Percentiles rank a stretch among this genome's conserved stretches.
phyloP scores from a whole-genome alignment of 148 eudicot genomes.

The Hydrangea macrophylla region DNA sequence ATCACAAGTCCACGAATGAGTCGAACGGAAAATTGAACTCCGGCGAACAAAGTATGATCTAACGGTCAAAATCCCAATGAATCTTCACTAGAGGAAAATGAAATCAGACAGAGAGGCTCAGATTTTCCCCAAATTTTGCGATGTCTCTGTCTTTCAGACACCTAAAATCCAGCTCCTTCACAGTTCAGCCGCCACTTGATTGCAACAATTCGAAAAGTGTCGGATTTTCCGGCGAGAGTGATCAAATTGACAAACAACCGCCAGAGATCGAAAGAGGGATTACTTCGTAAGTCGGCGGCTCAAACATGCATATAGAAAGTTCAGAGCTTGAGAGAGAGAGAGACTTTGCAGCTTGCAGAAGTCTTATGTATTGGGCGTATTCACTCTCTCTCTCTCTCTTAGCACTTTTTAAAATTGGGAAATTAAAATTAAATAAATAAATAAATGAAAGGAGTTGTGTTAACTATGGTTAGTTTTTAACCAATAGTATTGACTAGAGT shows the following conservation, averaged over 20 bases:
- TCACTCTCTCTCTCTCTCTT: background rate
- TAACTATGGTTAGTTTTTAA: too few relatives aligned
- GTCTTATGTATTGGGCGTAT: background rate
- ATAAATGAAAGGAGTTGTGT: too few relatives aligned
- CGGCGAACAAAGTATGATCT: constrained; percentile 1
- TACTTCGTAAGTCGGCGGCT: background rate
- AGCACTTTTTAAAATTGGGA: too few relatives aligned
- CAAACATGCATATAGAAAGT: background rate
- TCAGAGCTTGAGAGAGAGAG: background rate
- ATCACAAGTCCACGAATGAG: too few relatives aligned
- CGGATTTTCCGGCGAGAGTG: background rate
- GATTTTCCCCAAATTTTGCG: background rate
- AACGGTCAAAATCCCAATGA: background rate
- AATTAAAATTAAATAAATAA: too few relatives aligned
- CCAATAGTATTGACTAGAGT: too few relatives aligned
- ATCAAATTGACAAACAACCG: background rate
- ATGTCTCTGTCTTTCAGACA: background rate
- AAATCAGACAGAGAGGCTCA: background rate
- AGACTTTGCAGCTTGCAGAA: background rate
- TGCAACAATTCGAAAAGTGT: background rate
- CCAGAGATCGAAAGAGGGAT: background rate
- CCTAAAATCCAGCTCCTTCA: constrained; percentile 5
- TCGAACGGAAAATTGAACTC: background rate
- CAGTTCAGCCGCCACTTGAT: background rate
- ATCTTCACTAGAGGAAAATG: background rate